Base-by-base conservation (phyloP, 306 rosid species). In the Lagenaria siceraria region DNA sequence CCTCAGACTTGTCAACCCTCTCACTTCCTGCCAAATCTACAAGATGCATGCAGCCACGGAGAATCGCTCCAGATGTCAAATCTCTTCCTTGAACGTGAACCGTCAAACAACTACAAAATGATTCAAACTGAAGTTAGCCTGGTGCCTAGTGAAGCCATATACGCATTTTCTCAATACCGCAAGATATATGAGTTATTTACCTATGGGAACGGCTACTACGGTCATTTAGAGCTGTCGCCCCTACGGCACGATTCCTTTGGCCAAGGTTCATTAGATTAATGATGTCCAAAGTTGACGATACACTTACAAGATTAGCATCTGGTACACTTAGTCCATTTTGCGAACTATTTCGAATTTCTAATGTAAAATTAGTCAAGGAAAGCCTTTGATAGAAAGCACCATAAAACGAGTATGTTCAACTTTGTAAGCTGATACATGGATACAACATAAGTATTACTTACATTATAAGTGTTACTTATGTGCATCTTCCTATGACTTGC, bases 191-290 rank as follows among this genome's bases (percentile, higher is more conserved):
- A 12, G 10, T 65, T 10, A 4, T 38, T 68, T 75, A 92, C 98
- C 97, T 94, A 83, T 94, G 98, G 78, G 98, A 94, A 68, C 98
- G 95, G 82, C 98, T 94, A 61, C 98, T 94, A 19, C 97, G 96
- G 63, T 94, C 98, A 66, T 94, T 94, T 75, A 94, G 86, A 59
- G 98, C 98, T 48, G 98, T 94, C 52, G 98, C 98, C 48, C 98
- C 98, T 1, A 94, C 96, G 48, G 81, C 96, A 49, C 98, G 97
- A 64, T 94, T 94, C 84, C 83, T 91, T 12, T 94, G 97, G 70
- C 98, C 98, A 13, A 91, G 89, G 82, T 89, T 91, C 98, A 94
- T 94, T 58, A 94, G 87, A 79, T 86, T 97, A 80, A 94, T 94
- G 80, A 94, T 96, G 83, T 90, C 97, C 74, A 70, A 80, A 42